Percentiles rank a stretch among this genome's conserved stretches.
phyloP scores from a whole-genome alignment of 176 grass and related monocot genomes.

The Triticum turgidum region DNA sequence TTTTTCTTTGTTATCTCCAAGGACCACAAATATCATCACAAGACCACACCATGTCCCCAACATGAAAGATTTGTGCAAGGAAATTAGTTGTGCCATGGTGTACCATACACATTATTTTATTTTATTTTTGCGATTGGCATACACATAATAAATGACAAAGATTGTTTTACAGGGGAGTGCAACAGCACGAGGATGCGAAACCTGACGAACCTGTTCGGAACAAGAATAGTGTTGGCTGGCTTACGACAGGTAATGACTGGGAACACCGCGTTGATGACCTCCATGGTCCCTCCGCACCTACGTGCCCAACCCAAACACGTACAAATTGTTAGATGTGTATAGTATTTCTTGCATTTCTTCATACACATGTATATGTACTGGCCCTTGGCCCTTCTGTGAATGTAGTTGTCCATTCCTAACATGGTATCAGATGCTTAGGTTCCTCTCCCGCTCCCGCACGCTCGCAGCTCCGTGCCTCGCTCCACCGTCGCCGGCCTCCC shows the following conservation, averaged over 20 bases:
- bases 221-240: constrained; percentile 48
- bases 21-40: neutral
- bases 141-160: neutral
- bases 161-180: neutral
- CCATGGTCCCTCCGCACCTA: constrained; percentile 60
- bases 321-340: no score
- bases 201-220: constrained; percentile 26
- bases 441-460: no score
- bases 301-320: neutral
- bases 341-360: no score
- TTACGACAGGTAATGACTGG: constrained; percentile 52
- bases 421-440: no score
- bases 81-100: neutral
- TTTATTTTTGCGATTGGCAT: no score
- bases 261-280: constrained; percentile 45
- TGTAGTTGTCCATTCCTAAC: no score
- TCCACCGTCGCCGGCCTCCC: no score
- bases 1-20: neutral
- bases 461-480: no score
- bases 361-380: no score
- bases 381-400: no score
- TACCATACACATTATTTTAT: neutral
- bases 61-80: neutral
- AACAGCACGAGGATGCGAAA: neutral
- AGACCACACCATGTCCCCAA: neutral